Base-by-base conservation (phyloP, 495 filamentous ascomycete genomes). In the Hamigera avellanea region DNA sequence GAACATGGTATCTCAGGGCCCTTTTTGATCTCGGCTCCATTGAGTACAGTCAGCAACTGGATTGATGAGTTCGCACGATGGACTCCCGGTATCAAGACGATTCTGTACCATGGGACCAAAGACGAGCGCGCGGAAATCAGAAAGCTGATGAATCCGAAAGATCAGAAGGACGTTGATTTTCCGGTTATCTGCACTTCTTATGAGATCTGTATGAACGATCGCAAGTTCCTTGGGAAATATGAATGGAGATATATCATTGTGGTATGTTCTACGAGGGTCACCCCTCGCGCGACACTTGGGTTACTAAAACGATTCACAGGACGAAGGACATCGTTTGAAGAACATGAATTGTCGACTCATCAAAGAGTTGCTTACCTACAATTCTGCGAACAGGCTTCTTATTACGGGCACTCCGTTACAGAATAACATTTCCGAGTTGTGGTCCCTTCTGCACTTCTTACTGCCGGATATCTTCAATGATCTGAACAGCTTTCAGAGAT, bases 241-340 rank as follows among this genome's bases (percentile, higher is more conserved):
- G 77, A 83, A 16, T 98, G 91, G 91, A 84, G 88, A 35, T 93
- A 93, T 53, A 95, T 98, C 48, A 86, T 96, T 47, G 93, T 98
- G 51, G 80, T 83, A 64, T 54, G 78, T 67, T 14, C 9, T 21
- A 18, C 17, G 2, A 10, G 8, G 15, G 28, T 19, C n/a, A n/a
- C n/a, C n/a, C n/a, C n/a, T n/a, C n/a, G n/a, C n/a, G n/a, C n/a
- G 21, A 4, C 5, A 23, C 21, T 23, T 4, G 21, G 4, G 4
- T 23, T 23, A 23, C 5, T 4, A 23, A 23, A 23, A 13, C 5
- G 2, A 32, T 32, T 23, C 19, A 40, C 32, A 80, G 77, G 91
- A 98, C 49, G 91, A 98, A 62, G 91, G 91, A 1, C 91, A 98
- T 53, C 83, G 91, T 5, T 75, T 98, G 66, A 98, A 98, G 65